Base-by-base conservation (phyloP, 129 eudicot species). In the Scalesia atractyloides region DNA sequence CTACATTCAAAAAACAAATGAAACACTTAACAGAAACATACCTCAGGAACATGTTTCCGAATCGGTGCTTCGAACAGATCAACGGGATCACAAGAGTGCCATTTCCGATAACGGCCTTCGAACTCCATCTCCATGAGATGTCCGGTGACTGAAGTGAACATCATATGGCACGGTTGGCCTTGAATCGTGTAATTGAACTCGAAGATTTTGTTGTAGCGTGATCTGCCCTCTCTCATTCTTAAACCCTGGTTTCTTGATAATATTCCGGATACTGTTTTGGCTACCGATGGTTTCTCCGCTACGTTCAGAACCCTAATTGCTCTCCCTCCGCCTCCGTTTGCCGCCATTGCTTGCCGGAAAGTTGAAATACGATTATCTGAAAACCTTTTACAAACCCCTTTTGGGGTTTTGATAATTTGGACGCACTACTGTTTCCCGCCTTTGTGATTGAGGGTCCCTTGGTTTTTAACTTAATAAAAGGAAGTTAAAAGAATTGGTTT, bases 281-380 rank as follows among this genome's bases (percentile, higher is more conserved):
- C 98, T 70, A 93, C 98, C 22, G 98, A 93, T n/a, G 96, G 98
- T 78, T 93, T 93, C 81, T 93, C 98, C 59, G 98, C 98, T 72
- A 93, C 98, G 73, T 93, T 93, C 75, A 93, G 82, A 8, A 84
- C 96, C 83, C 83, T 80, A 36, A 93, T 80, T 18, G 80, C 39
- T 33, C 94, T 75, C 57, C 87, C 86, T 16, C 83, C 82, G 51
- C 80, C 66, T 3, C 84, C 83, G 3, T 72, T 48, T 10, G 64
- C 79, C 60, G 83, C 76, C 79, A 79, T 79, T 36, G 36, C 8
- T 48, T 37, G 75, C 9, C 75, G 61, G 75, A 49, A 34, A 59
- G 61, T 57, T 33, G 56, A 13, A 44, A 14, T 56, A 43, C 41
- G 64, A 33, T 52, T 43, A 37, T 8, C n/a, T 51, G 5, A 20